phyloP scores from a whole-genome alignment of 2,329 filamentous ascomycete species.

The Xylaria sp. region DNA sequence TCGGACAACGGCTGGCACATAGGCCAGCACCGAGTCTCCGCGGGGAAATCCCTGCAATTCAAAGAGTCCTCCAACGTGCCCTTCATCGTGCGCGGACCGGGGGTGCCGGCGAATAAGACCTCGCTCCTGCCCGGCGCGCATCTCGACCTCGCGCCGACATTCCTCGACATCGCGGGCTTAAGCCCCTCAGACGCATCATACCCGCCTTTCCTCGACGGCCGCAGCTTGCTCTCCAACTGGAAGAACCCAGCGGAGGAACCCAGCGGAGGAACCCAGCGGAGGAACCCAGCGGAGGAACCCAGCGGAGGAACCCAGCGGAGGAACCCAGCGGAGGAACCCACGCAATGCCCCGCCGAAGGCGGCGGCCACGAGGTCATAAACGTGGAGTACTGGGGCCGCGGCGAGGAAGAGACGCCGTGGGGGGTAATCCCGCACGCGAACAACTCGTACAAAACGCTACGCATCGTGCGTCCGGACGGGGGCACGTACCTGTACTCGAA shows the following conservation, averaged over 20 bases:
- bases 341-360: conserved; percentile 20
- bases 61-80: conserved; percentile 32
- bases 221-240: conserved; percentile 34
- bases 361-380: conserved; percentile 35
- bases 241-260: conserved; percentile 12
- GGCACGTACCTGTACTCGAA: conserved; percentile 32
- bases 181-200: conserved; percentile 8
- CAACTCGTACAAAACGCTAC: conserved; percentile 36
- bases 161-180: conserved; percentile 35
- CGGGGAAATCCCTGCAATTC: conserved; percentile 35
- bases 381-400: conserved; percentile 37
- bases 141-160: conserved; percentile 37
- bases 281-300: conserved; percentile 29
- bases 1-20: conserved; percentile 37
- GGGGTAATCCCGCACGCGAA: conserved; percentile 15
- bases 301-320: conserved; percentile 29
- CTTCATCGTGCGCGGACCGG: conserved; percentile 35
- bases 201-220: conserved; percentile 35
- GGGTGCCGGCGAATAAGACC: conserved; percentile 28
- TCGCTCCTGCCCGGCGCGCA: conserved; percentile 30
- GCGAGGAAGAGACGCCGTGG: conserved; percentile 29
- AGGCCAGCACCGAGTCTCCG: conserved; percentile 29
- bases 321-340: conserved; percentile 7
- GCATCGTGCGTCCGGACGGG: conserved; percentile 30
- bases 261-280: conserved; percentile 29